A percentile compares a stretch with the other conserved stretches of the same genome.
Conservation (phyloP, 371 early-diverging fungal genomes). For the Zancudomyces culisetae region DNA sequence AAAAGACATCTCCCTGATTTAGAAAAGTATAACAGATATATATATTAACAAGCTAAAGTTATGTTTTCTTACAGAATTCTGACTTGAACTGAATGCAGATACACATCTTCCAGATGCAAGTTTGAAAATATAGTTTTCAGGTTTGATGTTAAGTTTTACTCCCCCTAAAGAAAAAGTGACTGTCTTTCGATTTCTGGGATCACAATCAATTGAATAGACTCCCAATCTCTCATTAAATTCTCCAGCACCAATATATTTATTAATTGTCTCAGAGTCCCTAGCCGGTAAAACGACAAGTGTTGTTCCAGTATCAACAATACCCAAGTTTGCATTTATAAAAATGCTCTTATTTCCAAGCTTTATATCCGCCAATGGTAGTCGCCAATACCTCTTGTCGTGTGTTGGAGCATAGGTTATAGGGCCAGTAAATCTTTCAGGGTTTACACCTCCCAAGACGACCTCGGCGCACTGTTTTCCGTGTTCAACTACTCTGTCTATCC, state of each 20-base stretch:
- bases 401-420: slow-evolving; percentile 25
- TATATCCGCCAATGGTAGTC: slow-evolving; percentile 13
- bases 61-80: background rate
- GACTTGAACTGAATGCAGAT: slow-evolving; percentile 19
- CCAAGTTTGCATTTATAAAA: slow-evolving; percentile 2
- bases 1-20: too few relatives aligned
- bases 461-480: slow-evolving; percentile 24
- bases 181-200: slow-evolving; percentile 10
- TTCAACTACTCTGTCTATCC: slow-evolving; percentile 22
- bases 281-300: slow-evolving; percentile 22
- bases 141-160: slow-evolving; percentile 13
- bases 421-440: slow-evolving; percentile 26
- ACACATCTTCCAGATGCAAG: slow-evolving; percentile 24
- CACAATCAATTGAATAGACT: slow-evolving; percentile 18
- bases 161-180: slow-evolving; percentile 14
- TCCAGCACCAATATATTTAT: slow-evolving; percentile 25
- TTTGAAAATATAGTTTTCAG: slow-evolving; percentile 24
- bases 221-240: slow-evolving; percentile 38
- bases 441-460: slow-evolving; percentile 47
- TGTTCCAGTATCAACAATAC: slow-evolving; percentile 27
- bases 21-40: background rate
- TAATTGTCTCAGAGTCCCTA: slow-evolving; percentile 26
- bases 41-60: background rate
- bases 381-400: slow-evolving; percentile 26
- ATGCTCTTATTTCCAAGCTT: background rate